Base-by-base conservation (phyloP, 2,329 filamentous ascomycete species). In the Sporothrix variecibatus region DNA sequence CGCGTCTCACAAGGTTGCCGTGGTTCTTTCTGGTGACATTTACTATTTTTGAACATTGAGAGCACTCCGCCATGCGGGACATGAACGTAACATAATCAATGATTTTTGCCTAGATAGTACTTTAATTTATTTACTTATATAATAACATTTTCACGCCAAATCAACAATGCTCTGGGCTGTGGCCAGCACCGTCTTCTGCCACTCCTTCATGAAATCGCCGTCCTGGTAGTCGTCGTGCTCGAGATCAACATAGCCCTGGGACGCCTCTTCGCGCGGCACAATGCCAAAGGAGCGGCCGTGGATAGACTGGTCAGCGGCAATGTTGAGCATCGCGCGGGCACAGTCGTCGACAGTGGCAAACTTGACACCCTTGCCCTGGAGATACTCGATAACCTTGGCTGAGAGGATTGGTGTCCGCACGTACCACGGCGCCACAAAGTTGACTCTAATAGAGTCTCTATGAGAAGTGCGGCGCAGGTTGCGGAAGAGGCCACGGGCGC, bases 391-490 rank as follows among this genome's bases (percentile, higher is more conserved):
- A n/a, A 74, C 20, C 23, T 74, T 68, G 1, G 72, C 28, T 1
- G 72, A 56, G 9, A 75, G 43, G 49, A 74, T 75, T 7, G 72
- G 62, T 26, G 74, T 75, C 4, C 72, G 72, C 62, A 75, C 72
- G 20, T 80, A 86, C 78, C 84, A 85, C 9, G 84, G 84, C 0
- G 83, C 84, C 1, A 86, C 83, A 56, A 86, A 83, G 72, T 84
- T 85, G 64, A 87, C 83, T 0, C 86, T 80, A 51, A 87, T 85
- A 7, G 80, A 81, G 72, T 86, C 83, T 75, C 83, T 81, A 75
- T 81, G 82, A 20, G 79, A 80, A 7, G 79, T 83, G 8, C 80
- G 79, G 3, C 85, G 78, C 1, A 78, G 84, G 1, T 80, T 83
- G 7, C 81, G 78, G 82, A 86, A 85, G 70, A 86, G 80, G 0